A percentile compares a stretch with the other conserved stretches of the same genome.
phyloP scores from a whole-genome alignment of 2,329 filamentous ascomycete species.

The Pseudohalonectria lignicola region DNA sequence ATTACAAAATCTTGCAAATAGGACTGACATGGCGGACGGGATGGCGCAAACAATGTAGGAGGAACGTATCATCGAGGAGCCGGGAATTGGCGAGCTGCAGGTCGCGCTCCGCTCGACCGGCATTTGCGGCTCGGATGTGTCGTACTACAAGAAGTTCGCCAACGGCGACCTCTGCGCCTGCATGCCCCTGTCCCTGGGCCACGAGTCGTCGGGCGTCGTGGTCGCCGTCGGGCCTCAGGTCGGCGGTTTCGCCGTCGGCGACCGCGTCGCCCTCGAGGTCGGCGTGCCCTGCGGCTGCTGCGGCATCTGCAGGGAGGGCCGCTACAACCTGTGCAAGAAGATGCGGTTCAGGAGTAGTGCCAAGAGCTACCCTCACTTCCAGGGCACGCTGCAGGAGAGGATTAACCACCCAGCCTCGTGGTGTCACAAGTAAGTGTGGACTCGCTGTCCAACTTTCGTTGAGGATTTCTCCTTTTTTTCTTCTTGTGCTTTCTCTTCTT shows the following conservation, averaged over 20 bases:
- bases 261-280: slow-evolving; percentile 48
- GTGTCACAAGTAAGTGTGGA: slow-evolving; percentile 46
- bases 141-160: slow-evolving; percentile 62
- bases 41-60: no score
- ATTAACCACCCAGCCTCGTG: slow-evolving; percentile 52
- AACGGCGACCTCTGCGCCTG: slow-evolving; percentile 60
- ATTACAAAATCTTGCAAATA: no score
- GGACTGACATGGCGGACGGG: no score
- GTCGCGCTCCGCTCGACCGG: slow-evolving; percentile 55
- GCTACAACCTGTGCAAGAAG: slow-evolving; percentile 51
- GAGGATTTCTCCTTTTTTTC: neutral
- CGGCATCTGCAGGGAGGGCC: slow-evolving; percentile 36
- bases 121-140: slow-evolving; percentile 60
- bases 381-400: slow-evolving; percentile 50
- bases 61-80: slow-evolving; percentile 34
- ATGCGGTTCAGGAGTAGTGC: slow-evolving; percentile 52
- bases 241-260: slow-evolving; percentile 39
- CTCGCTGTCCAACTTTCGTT: neutral
- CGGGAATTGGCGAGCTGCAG: slow-evolving; percentile 45
- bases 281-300: slow-evolving; percentile 43
- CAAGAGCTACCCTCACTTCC: slow-evolving; percentile 52
- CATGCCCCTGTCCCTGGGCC: slow-evolving; percentile 53
- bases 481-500: neutral
- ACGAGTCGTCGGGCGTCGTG: slow-evolving; percentile 50
- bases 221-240: slow-evolving; percentile 43